Evolutionary conservation across 495 filamentous ascomycete species (phyloP).

Genomic region (Oidiodendron maius): DNA sequence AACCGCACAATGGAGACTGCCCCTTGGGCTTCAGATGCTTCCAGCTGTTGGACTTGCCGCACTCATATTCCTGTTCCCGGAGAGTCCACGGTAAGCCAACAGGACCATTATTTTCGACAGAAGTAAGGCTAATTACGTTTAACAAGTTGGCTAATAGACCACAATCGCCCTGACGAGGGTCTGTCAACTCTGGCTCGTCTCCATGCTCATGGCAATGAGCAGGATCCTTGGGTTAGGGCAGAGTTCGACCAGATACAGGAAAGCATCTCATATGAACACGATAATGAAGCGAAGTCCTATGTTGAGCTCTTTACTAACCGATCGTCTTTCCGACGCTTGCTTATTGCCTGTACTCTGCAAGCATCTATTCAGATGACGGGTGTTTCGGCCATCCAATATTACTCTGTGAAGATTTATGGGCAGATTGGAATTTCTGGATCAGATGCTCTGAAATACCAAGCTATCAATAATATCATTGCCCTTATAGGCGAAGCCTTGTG

Average conservation of each 20-base stretch:
- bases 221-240: conserved; percentile 56
- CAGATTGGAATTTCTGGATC: conserved; percentile 62
- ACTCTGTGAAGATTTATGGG: conserved; percentile 57
- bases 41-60: conserved; percentile 45
- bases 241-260: conserved; percentile 66
- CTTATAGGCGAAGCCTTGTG: conserved; percentile 59
- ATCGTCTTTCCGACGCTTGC: conserved; percentile 61
- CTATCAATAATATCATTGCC: conserved; percentile 63
- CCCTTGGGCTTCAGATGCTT: conserved; percentile 52
- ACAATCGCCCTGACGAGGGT: conserved; percentile 44
- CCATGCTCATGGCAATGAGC: conserved; percentile 49
- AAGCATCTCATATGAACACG: conserved; percentile 46
- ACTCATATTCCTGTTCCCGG: conserved; percentile 54
- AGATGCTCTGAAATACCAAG: conserved; percentile 65
- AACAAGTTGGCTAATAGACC: conserved; percentile 54
- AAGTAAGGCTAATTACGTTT: conserved; percentile 10
- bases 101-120: background rate
- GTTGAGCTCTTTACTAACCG: conserved; percentile 57
- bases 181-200: conserved; percentile 51
- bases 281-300: conserved; percentile 65
- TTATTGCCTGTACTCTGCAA: conserved; percentile 62
- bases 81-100: conserved; percentile 31
- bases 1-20: conserved; percentile 46
- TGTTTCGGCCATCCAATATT: conserved; percentile 70
- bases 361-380: conserved; percentile 70